Conservation (phyloP, 257 asterid species). For the Fraxinus anomala region DNA sequence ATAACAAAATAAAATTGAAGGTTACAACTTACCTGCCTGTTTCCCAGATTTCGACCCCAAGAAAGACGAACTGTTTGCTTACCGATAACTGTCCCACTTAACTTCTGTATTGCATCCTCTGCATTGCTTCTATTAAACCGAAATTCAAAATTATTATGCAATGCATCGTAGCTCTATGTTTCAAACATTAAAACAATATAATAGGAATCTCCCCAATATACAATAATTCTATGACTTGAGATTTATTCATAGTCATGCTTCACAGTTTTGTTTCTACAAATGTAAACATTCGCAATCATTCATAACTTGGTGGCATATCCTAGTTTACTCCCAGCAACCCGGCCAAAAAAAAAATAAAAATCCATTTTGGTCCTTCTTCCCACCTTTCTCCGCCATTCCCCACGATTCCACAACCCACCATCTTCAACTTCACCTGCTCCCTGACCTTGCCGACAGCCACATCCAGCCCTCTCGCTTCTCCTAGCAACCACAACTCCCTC, state of each 20-base stretch:
- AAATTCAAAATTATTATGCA: conserved; percentile 21
- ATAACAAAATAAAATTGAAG: conserved; percentile 3
- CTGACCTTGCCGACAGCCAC: not conserved
- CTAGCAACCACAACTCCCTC: not conserved
- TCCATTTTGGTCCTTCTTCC: conserved; percentile 1
- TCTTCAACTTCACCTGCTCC: not conserved
- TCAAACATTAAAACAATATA: not conserved
- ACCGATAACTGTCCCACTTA: conserved; percentile 61
- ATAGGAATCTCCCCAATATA: too few species aligned
- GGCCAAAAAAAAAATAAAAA: not conserved
- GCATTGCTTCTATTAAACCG: conserved; percentile 56
- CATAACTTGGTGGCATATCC: not conserved
- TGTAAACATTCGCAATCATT: not conserved
- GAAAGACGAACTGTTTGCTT: conserved; percentile 85
- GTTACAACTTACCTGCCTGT: conserved; percentile 55
- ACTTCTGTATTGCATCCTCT: conserved; percentile 66
- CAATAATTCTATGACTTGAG: not conserved
- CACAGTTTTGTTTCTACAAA: not conserved
- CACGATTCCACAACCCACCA: not conserved
- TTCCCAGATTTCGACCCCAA: conserved; percentile 75
- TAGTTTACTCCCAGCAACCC: not conserved
- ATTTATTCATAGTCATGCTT: not conserved
- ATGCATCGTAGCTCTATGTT: not conserved
- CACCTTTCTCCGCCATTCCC: not conserved
- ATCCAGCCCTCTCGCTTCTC: not conserved